Conservation (phyloP, 2,329 filamentous ascomycete species). For the Nigrospora sphaerica region DNA sequence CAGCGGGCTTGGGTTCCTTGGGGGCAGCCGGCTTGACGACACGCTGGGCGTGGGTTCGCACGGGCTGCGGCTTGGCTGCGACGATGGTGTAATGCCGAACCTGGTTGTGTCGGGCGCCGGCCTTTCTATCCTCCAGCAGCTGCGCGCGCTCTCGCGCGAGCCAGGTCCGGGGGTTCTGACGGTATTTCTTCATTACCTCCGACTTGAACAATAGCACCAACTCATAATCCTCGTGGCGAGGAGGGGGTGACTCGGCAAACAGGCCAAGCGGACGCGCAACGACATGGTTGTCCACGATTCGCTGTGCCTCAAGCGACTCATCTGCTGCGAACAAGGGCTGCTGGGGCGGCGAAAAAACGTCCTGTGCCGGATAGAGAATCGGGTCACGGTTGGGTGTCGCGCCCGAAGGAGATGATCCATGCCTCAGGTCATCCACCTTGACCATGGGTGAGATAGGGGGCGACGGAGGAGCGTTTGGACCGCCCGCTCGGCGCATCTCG, state of each 20-base stretch:
- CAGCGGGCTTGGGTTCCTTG: conserved; percentile 13
- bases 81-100: conserved; percentile 30
- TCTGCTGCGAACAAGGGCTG: conserved; percentile 41
- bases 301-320: conserved; percentile 33
- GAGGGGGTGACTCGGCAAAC: conserved; percentile 38
- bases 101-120: conserved; percentile 28
- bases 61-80: conserved; percentile 30
- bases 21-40: conserved; percentile 23
- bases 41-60: conserved; percentile 23
- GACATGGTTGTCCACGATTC: conserved; percentile 44
- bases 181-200: conserved; percentile 39
- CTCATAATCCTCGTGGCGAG: conserved; percentile 46
- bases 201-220: conserved; percentile 45
- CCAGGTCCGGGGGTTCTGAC: conserved; percentile 37
- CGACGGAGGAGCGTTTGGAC: conserved; percentile 40
- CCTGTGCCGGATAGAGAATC: conserved; percentile 48
- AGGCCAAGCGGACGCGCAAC: conserved; percentile 32
- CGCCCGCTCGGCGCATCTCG: conserved; percentile 22
- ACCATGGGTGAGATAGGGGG: conserved; percentile 51
- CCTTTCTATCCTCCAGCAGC: conserved; percentile 39
- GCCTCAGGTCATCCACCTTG: conserved; percentile 25
- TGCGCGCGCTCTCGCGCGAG: conserved; percentile 42
- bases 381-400: conserved; percentile 40
- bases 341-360: conserved; percentile 31
- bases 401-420: conserved; percentile 17